Percentiles rank a stretch among this genome's conserved stretches.
Evolutionary conservation across 495 filamentous ascomycete genomes (phyloP).

Genomic region (Hypoxylon fuscum): DNA sequence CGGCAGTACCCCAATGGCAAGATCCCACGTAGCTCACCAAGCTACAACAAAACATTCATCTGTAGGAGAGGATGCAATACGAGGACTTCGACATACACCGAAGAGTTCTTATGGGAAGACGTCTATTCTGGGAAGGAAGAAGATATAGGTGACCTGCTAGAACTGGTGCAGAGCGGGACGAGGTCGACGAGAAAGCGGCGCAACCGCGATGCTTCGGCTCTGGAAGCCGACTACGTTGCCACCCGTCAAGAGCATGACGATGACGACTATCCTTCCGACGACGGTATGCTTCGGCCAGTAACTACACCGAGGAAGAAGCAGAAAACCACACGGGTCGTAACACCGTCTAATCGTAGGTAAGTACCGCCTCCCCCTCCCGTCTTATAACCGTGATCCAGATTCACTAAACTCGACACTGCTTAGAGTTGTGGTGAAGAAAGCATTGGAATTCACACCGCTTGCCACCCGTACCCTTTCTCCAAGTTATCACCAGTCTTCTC

Average conservation of each 20-base stretch:
- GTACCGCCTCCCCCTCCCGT: background rate
- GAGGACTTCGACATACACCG: conserved; percentile 86
- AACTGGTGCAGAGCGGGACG: conserved; percentile 74
- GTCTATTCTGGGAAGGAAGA: conserved; percentile 70
- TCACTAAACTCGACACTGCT: conserved; percentile 75
- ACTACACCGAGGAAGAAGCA: conserved; percentile 51
- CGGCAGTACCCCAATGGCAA: conserved; percentile 77
- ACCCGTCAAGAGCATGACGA: conserved; percentile 44
- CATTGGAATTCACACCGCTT: conserved; percentile 93
- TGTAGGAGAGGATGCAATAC: conserved; percentile 91
- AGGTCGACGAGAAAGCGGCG: conserved; percentile 71
- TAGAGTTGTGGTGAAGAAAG: conserved; percentile 84
- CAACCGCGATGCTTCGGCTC: conserved; percentile 28
- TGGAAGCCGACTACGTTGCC: conserved; percentile 60
- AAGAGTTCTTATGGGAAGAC: conserved; percentile 92
- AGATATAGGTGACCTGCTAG: conserved; percentile 69
- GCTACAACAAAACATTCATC: conserved; percentile 88
- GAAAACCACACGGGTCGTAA: conserved; percentile 41
- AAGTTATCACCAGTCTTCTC: conserved; percentile 77
- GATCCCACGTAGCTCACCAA: conserved; percentile 74
- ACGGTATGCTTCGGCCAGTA: conserved; percentile 48
- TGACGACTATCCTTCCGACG: conserved; percentile 54
- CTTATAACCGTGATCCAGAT: conserved; percentile 34
- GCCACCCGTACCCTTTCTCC: conserved; percentile 87
- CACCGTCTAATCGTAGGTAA: conserved; percentile 44